Percentiles rank a stretch among this genome's conserved stretches.
Evolutionary conservation across 2,329 filamentous ascomycete species (phyloP).

Genomic region (Hymenotorrendiella dingleyae): DNA sequence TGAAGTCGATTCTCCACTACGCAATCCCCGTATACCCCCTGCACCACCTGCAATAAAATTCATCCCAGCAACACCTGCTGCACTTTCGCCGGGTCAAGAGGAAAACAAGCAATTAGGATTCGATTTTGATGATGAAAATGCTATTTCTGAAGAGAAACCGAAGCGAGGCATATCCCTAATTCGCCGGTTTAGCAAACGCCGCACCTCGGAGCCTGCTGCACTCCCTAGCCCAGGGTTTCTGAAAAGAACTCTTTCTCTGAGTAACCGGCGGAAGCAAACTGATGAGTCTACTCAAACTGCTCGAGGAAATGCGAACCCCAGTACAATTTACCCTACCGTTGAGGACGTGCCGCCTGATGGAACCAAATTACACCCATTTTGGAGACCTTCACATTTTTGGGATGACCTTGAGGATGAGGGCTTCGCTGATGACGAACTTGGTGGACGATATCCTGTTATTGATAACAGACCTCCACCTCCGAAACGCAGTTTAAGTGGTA

Average conservation of each 20-base stretch:
- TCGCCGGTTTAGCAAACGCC: conserved; percentile 44
- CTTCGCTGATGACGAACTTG: conserved; percentile 21
- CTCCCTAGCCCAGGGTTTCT: conserved; percentile 46
- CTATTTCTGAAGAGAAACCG: conserved; percentile 37
- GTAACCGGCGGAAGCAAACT: conserved; percentile 14
- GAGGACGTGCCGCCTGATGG: conserved; percentile 46
- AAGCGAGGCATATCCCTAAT: conserved; percentile 45
- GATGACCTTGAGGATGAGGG: conserved; percentile 37
- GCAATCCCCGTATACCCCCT: conserved; percentile 56
- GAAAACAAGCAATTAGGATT: conserved; percentile 47
- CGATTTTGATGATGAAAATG: conserved; percentile 36
- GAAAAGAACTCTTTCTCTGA: conserved; percentile 34
- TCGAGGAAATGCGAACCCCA: conserved; percentile 21
- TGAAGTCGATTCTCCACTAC: conserved; percentile 54
- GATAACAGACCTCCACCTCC: conserved; percentile 42
- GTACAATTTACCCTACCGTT: conserved; percentile 35
- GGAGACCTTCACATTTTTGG: conserved; percentile 48
- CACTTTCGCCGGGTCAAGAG: conserved; percentile 49
- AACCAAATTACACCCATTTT: conserved; percentile 53
- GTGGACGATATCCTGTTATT: conserved; percentile 38
- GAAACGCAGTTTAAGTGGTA: conserved; percentile 42
- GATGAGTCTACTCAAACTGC: conserved; percentile 24
- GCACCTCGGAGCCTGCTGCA: conserved; percentile 44
- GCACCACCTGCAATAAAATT: conserved; percentile 52
- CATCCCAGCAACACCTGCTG: conserved; percentile 58